A percentile compares a stretch with the other conserved stretches of the same genome.
Evolutionary conservation across 306 rosid genomes (phyloP).

Genomic region (Acmispon strigosus): DNA sequence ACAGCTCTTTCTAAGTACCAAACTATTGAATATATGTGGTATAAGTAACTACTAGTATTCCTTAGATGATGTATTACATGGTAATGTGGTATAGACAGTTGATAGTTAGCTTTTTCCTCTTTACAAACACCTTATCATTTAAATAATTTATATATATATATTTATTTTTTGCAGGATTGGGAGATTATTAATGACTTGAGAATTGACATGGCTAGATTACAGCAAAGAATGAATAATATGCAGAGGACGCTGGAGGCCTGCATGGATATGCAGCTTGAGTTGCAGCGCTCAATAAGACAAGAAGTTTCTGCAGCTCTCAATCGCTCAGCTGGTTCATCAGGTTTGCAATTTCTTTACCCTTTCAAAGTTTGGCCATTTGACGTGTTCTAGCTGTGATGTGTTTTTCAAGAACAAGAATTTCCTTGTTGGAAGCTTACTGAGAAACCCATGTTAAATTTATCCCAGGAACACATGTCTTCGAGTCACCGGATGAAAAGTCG

Average conservation of each 20-base stretch:
- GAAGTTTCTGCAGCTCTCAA: slow-evolving; percentile 96
- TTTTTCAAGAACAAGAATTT: neutral
- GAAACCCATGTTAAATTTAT: neutral
- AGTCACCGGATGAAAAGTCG: slow-evolving; percentile 45
- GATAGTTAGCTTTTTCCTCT: neutral
- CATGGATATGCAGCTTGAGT: slow-evolving; percentile 98
- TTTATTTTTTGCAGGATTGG: slow-evolving; percentile 59
- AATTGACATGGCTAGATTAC: slow-evolving; percentile 83
- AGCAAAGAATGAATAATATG: slow-evolving; percentile 83
- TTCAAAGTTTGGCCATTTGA: neutral
- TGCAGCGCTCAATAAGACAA: slow-evolving; percentile 87
- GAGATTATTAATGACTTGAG: slow-evolving; percentile 84
- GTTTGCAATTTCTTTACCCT: slow-evolving; percentile 30
- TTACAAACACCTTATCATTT: neutral
- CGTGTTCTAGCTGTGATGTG: neutral
- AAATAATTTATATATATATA: neutral
- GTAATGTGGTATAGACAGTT: neutral
- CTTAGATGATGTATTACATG: neutral
- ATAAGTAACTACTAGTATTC: neutral
- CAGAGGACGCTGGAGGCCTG: slow-evolving; percentile 93
- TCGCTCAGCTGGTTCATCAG: slow-evolving; percentile 51
- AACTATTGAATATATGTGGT: neutral
- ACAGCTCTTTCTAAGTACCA: neutral
- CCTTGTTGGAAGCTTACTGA: neutral
- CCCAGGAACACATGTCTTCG: slow-evolving; percentile 41